phyloP scores from a whole-genome alignment of 1,139 yeast species.

The Lodderomyces metapsilosis region DNA sequence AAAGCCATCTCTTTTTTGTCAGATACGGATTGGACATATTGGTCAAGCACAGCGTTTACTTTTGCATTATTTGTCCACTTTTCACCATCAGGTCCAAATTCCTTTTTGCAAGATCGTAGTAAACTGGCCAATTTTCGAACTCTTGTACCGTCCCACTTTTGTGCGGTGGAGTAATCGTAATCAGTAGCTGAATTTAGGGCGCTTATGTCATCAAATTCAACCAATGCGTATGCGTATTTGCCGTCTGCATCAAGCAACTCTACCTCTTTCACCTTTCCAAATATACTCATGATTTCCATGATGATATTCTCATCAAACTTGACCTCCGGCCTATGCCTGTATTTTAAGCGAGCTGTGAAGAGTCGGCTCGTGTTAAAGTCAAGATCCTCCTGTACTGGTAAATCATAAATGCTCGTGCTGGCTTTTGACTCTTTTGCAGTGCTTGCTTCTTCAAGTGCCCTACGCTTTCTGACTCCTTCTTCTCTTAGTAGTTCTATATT shows the following conservation, averaged over 20 bases:
- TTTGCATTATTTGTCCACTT: constrained; percentile 8
- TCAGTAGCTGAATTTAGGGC: constrained; percentile 34
- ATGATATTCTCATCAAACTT: constrained; percentile 33
- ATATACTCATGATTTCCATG: constrained; percentile 41
- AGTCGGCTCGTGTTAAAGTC: constrained; percentile 3
- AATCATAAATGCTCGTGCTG: constrained; percentile 9
- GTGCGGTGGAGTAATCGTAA: constrained; percentile 44
- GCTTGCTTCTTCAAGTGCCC: constrained; percentile 19
- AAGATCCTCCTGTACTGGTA: constrained; percentile 3
- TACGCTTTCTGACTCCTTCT: constrained; percentile 29
- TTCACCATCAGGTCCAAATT: not conserved
- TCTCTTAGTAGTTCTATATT: constrained; percentile 30
- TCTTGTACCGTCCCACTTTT: constrained; percentile 47
- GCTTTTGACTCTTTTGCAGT: not conserved
- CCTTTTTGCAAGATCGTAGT: constrained; percentile 31
- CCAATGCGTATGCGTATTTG: constrained; percentile 38
- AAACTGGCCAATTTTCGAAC: constrained; percentile 49
- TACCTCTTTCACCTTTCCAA: constrained; percentile 36
- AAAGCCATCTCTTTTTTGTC: constrained; percentile 18
- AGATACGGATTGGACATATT: constrained; percentile 36
- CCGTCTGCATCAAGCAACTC: constrained; percentile 18
- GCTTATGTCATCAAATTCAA: constrained; percentile 26
- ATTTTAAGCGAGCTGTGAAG: constrained; percentile 41
- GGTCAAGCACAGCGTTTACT: constrained; percentile 9
- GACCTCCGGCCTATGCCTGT: constrained; percentile 31